phyloP scores from a whole-genome alignment of 495 filamentous ascomycete species.

The Talaromyces stipitatus region DNA sequence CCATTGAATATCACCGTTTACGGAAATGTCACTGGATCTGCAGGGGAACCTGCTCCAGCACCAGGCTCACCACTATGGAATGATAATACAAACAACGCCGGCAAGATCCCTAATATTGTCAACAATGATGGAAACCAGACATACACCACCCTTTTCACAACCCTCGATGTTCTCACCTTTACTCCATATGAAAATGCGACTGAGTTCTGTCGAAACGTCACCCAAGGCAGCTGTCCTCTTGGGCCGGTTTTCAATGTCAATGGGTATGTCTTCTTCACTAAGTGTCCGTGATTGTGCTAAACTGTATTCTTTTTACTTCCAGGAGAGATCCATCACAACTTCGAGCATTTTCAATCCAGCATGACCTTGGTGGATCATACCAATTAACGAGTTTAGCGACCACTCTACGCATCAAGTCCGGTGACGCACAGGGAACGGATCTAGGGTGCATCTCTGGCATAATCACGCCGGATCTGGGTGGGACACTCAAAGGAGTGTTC shows the following conservation, averaged over 20 bases:
- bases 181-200: slow-evolving; percentile 46
- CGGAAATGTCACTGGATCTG: slow-evolving; percentile 76
- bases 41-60: slow-evolving; percentile 40
- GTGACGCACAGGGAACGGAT: slow-evolving; percentile 50
- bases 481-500: slow-evolving; percentile 54
- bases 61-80: slow-evolving; percentile 41
- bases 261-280: slow-evolving; percentile 34
- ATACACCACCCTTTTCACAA: slow-evolving; percentile 61
- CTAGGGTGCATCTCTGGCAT: slow-evolving; percentile 74
- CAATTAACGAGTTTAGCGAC: slow-evolving; percentile 73
- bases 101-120: slow-evolving; percentile 66
- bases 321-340: slow-evolving; percentile 48
- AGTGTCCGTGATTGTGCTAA: slow-evolving; percentile 1
- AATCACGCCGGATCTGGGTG: slow-evolving; percentile 74
- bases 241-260: slow-evolving; percentile 60
- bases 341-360: slow-evolving; percentile 63
- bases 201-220: slow-evolving; percentile 56
- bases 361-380: slow-evolving; percentile 74
- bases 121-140: slow-evolving; percentile 36
- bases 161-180: slow-evolving; percentile 67
- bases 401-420: slow-evolving; percentile 64
- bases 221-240: slow-evolving; percentile 65
- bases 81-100: slow-evolving; percentile 51
- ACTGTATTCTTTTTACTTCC: neutral
- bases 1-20: slow-evolving; percentile 75